phyloP scores from a whole-genome alignment of 2,329 filamentous ascomycete species.

The Phoma sp. region DNA sequence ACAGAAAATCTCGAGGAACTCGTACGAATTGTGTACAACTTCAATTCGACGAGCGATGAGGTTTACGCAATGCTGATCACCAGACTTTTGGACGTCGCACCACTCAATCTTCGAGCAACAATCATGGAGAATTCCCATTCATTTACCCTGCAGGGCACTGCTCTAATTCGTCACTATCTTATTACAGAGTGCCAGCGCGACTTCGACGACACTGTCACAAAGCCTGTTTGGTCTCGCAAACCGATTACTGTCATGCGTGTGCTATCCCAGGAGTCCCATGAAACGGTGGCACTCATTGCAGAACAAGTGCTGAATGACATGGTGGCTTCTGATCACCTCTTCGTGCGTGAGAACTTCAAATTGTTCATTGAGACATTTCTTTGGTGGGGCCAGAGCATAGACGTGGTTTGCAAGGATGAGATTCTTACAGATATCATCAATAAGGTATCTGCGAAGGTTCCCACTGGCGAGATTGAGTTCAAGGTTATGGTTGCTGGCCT shows the following conservation, averaged over 20 bases:
- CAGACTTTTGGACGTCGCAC: neutral
- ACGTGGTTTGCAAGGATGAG: neutral
- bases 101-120: no score
- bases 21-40: neutral
- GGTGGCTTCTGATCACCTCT: neutral
- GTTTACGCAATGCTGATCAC: neutral
- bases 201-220: neutral
- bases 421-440: neutral
- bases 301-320: neutral
- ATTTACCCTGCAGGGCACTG: no score
- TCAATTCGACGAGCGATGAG: neutral
- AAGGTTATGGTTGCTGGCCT: neutral
- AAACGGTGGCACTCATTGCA: neutral
- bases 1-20: neutral
- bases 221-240: neutral
- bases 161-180: neutral
- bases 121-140: no score
- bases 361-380: neutral
- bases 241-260: neutral
- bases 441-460: neutral
- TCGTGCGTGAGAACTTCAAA: neutral
- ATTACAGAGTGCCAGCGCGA: neutral
- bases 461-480: neutral
- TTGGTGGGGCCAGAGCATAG: neutral
- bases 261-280: neutral